Evolutionary conservation across 768 basidiomycete genomes (phyloP).

Genomic region (Paxillus ammoniavirescens): DNA sequence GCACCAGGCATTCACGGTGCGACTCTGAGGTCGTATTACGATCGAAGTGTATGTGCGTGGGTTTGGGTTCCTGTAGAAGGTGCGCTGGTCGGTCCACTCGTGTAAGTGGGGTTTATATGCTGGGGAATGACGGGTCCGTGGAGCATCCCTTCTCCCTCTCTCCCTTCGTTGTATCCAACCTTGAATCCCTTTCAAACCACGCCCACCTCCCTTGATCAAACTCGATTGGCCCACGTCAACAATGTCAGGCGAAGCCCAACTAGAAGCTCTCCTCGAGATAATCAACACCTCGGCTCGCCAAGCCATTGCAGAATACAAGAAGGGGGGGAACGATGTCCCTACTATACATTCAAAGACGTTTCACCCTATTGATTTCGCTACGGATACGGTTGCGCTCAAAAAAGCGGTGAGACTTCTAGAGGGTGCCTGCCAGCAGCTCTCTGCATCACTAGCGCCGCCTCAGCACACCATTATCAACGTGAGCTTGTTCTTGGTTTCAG

Average conservation of each 20-base stretch:
- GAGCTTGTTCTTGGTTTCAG: background rate
- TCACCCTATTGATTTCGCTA: conserved; percentile 23
- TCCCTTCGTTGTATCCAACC: too few relatives aligned
- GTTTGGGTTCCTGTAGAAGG: background rate
- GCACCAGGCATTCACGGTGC: background rate
- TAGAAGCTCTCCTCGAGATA: conserved; percentile 30
- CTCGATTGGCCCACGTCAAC: background rate
- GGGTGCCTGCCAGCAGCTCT: conserved; percentile 26
- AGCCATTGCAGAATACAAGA: conserved; percentile 26
- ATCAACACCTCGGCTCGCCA: conserved; percentile 29
- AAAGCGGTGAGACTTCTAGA: conserved; percentile 27
- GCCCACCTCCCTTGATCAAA: background rate
- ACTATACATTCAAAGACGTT: conserved; percentile 20
- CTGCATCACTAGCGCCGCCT: conserved; percentile 26
- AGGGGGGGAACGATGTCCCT: conserved; percentile 19
- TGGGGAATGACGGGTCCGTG: background rate
- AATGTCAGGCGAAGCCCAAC: conserved; percentile 27
- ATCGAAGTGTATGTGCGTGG: background rate
- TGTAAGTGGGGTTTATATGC: conserved; percentile 5
- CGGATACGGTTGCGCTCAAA: conserved; percentile 19
- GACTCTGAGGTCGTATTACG: background rate
- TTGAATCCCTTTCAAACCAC: background rate
- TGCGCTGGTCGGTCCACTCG: background rate
- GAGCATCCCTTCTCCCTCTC: background rate
- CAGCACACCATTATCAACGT: conserved; percentile 28